These are phyloP conservation scores for Macaranga tanarius DNA, from an alignment of 441 rosid genomes.

Conservation along the genomic window DNA sequence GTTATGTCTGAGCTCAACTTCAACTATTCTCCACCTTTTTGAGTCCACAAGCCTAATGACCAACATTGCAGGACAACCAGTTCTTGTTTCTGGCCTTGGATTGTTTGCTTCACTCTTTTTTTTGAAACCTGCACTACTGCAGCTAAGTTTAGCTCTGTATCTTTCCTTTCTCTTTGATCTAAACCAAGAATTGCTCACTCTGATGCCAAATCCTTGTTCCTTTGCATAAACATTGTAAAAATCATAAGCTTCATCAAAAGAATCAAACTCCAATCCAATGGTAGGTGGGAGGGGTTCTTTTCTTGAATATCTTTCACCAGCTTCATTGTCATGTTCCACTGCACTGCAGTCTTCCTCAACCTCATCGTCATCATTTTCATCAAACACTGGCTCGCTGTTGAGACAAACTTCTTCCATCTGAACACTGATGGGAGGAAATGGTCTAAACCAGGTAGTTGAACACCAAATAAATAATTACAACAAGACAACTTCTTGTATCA, in stretches of 20 bases:
- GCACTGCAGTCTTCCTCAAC: conserved; percentile 33
- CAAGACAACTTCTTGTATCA: conserved; percentile 9
- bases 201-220: conserved; percentile 52
- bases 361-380: conserved; percentile 42
- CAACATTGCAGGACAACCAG: conserved; percentile 58
- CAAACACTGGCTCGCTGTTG: conserved; percentile 50
- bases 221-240: conserved; percentile 53
- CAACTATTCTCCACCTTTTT: conserved; percentile 52
- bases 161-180: conserved; percentile 53
- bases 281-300: conserved; percentile 40
- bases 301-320: conserved; percentile 22
- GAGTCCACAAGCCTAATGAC: conserved; percentile 50
- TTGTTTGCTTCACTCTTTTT: conserved; percentile 57
- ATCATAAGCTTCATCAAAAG: conserved; percentile 56
- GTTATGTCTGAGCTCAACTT: conserved; percentile 53
- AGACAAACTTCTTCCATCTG: conserved; percentile 65
- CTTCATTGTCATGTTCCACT: conserved; percentile 30
- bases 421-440: conserved; percentile 1
- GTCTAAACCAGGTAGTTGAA: background rate
- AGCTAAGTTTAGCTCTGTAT: conserved; percentile 56
- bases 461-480: background rate
- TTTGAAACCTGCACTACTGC: conserved; percentile 62
- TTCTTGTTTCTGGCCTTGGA: conserved; percentile 57
- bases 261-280: conserved; percentile 62
- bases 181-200: conserved; percentile 61